Base-by-base conservation (phyloP, 2,329 filamentous ascomycete species). In the Leptographium flavum region DNA sequence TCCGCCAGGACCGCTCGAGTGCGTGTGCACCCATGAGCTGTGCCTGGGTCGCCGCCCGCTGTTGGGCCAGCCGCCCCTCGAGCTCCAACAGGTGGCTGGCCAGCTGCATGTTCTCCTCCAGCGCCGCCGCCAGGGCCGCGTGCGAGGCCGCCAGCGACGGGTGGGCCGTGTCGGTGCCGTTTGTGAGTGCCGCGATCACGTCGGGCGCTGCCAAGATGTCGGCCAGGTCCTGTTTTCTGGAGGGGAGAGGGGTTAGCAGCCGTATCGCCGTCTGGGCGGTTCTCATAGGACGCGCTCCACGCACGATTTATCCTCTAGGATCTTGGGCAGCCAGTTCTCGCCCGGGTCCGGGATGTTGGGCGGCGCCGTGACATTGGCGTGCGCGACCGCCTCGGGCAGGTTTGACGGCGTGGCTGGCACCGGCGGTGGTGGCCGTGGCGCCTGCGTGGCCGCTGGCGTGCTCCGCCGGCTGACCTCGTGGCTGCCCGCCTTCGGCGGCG, bases 1-100 rank as follows among this genome's bases (percentile, higher is more conserved):
- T 76, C 45, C 81, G 78, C 85, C 92, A 96, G 57, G 90, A 82
- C n/a, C 88, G 77, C 64, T 96, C 92, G 15, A 95, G 74, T 1
- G 85, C 84, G 55, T 90, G 84, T 21, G 92, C 77, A 11, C 85
- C 74, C 1, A 96, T 72, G 0, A 96, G 75, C 48, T 88, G 81
- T 4, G 86, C 81, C 58, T 94, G 87, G 0, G 85, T 83, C 1
- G 74, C 70, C 25, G 77, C 72, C 46, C 90, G 81, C 55, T 81
- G 73, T 51, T 72, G 72, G 5, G 63, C 57, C 6, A 81, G 64
- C 17, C 65, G 68, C 23, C 65, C 54, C 59, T 86, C 82, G 6
- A 80, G 68, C 32, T 75, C 70, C 22, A 69, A 62, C 13, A 87
- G 66, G 53, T 78, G 73, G 25, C 68, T 60, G 7, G 86, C 81